phyloP scores from a whole-genome alignment of 2,329 filamentous ascomycete species.

The Boeremia exigua region DNA sequence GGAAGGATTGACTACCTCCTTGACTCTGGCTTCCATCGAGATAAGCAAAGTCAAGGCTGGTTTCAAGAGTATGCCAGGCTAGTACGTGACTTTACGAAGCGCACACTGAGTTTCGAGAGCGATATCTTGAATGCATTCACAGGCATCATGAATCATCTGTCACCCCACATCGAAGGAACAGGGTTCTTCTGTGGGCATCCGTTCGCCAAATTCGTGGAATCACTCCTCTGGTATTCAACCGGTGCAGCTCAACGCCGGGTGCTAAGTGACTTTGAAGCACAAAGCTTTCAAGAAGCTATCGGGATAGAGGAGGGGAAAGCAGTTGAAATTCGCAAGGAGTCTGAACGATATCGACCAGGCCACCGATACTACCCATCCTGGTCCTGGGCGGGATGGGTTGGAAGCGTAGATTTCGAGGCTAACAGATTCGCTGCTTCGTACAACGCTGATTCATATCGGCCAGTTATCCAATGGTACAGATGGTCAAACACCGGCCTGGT shows the following conservation, averaged over 20 bases:
- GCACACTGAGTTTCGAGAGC: neutral
- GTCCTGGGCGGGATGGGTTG: constrained; percentile 2
- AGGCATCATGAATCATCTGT: neutral
- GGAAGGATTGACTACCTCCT: neutral
- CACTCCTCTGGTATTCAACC: neutral
- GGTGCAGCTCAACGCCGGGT: neutral
- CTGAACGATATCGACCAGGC: neutral
- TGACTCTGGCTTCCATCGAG: neutral
- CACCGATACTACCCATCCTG: neutral
- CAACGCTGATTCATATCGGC: neutral
- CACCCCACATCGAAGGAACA: neutral
- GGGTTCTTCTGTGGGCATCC: constrained; percentile 1
- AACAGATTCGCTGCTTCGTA: neutral
- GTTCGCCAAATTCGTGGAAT: neutral
- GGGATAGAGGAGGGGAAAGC: neutral
- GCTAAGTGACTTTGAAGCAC: neutral
- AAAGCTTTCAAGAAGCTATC: neutral
- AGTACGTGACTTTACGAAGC: neutral
- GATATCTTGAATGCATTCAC: constrained; percentile 1
- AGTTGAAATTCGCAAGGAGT: neutral
- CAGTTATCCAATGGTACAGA: neutral
- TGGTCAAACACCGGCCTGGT: neutral
- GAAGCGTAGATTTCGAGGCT: neutral
- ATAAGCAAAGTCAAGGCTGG: neutral
- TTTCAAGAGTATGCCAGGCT: neutral